These are phyloP conservation scores for Boletus insuetus DNA, from an alignment of 768 basidiomycete genomes.

Conservation along the genomic window DNA sequence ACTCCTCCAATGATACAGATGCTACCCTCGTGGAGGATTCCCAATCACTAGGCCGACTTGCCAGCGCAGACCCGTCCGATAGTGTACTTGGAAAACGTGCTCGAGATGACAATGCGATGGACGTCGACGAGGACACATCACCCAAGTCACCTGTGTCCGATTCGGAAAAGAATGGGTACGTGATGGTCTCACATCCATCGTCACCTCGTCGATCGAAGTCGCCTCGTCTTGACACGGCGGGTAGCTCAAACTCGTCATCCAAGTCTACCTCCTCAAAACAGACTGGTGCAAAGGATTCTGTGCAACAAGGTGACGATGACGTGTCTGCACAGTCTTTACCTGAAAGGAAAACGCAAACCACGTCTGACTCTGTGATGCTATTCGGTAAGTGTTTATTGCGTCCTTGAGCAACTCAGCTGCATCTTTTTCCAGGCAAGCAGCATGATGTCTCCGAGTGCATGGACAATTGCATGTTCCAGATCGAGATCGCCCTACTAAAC, in stretches of 20 bases:
- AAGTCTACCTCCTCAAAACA: constrained; percentile 29
- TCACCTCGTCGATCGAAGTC: constrained; percentile 37
- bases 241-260: constrained; percentile 30
- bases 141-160: constrained; percentile 31
- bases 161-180: constrained; percentile 43
- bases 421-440: constrained; percentile 66
- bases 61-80: constrained; percentile 34
- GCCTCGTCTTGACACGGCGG: constrained; percentile 29
- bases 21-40: constrained; percentile 85
- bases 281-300: constrained; percentile 27
- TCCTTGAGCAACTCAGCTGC: not conserved
- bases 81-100: constrained; percentile 71
- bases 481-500: constrained; percentile 86
- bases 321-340: constrained; percentile 52
- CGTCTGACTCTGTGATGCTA: constrained; percentile 82
- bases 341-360: constrained; percentile 48
- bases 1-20: constrained; percentile 84
- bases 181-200: constrained; percentile 38
- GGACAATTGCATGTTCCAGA: constrained; percentile 99
- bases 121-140: constrained; percentile 46
- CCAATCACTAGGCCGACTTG: constrained; percentile 29
- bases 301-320: constrained; percentile 20
- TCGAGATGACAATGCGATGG: constrained; percentile 50
- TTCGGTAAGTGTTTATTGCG: constrained; percentile 56
- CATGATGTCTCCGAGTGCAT: constrained; percentile 99